phyloP scores from a whole-genome alignment of 192 early-diverging fungal species.

The Coemansia sp. region DNA sequence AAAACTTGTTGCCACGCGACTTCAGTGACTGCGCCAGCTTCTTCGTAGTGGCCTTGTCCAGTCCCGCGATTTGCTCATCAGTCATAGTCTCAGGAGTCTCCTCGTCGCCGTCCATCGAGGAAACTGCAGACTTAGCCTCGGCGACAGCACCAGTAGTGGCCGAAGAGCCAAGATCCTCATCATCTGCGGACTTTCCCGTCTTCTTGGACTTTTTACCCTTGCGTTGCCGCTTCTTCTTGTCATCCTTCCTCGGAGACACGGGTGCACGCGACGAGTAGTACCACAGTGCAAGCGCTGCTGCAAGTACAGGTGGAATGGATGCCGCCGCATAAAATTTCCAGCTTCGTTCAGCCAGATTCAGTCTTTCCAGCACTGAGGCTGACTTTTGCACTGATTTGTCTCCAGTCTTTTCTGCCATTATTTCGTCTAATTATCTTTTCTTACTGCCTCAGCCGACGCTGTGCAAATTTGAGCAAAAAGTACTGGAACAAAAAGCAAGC shows the following conservation, averaged over 20 bases:
- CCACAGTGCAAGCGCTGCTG: constrained; percentile 66
- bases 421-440: constrained; percentile 2
- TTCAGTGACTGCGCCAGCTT: constrained; percentile 77
- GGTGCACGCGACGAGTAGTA: constrained; percentile 56
- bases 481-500: background rate
- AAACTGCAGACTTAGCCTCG: constrained; percentile 5
- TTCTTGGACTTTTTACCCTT: constrained; percentile 51
- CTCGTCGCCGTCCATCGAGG: constrained; percentile 36
- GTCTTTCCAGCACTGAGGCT: constrained; percentile 39
- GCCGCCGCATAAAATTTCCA: constrained; percentile 73
- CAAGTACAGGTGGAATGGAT: constrained; percentile 58
- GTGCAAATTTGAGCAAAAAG: background rate
- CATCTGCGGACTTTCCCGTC: constrained; percentile 27
- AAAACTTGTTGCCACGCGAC: constrained; percentile 84
- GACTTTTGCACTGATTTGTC: constrained; percentile 37
- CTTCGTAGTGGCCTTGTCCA: constrained; percentile 44
- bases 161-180: background rate
- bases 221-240: constrained; percentile 40
- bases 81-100: constrained; percentile 52
- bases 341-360: constrained; percentile 49
- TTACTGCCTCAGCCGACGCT: background rate
- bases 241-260: constrained; percentile 25
- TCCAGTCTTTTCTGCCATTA: constrained; percentile 25
- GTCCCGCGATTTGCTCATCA: constrained; percentile 53
- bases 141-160: background rate